phyloP scores from a whole-genome alignment of 352 stramenopile genomes.

The Globisporangium nodosum region DNA sequence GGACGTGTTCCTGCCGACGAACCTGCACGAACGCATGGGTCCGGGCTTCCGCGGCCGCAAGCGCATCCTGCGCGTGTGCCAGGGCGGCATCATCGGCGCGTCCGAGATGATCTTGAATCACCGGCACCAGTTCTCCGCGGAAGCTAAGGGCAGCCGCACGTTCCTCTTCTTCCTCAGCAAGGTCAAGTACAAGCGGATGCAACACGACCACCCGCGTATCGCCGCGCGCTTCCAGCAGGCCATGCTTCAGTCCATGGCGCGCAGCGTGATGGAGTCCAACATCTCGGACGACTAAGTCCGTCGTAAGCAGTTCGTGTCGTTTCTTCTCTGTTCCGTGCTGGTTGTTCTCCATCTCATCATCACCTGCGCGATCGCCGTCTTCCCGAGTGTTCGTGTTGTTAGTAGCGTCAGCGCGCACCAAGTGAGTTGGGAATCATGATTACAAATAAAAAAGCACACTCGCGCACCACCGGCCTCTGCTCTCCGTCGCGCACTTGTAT shows the following conservation, averaged over 20 bases:
- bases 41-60: slow-evolving; percentile 74
- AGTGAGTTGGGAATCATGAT: slow-evolving; percentile 11
- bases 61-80: slow-evolving; percentile 75
- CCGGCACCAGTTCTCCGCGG: slow-evolving; percentile 77
- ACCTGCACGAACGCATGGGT: slow-evolving; percentile 69
- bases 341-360: not conserved
- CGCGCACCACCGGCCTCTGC: slow-evolving; percentile 5
- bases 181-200: slow-evolving; percentile 62
- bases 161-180: slow-evolving; percentile 84
- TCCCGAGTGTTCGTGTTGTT: too few relatives aligned
- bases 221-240: slow-evolving; percentile 78
- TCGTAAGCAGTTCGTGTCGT: not conserved
- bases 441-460: slow-evolving; percentile 34
- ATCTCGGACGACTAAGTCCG: slow-evolving; percentile 61
- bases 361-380: not conserved
- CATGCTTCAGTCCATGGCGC: slow-evolving; percentile 82
- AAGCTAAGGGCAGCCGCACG: slow-evolving; percentile 45
- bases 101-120: slow-evolving; percentile 79
- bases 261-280: slow-evolving; percentile 81
- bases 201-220: slow-evolving; percentile 53
- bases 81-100: slow-evolving; percentile 72
- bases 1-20: slow-evolving; percentile 81
- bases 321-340: too few relatives aligned
- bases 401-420: too few relatives aligned
- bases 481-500: slow-evolving; percentile 26